Base-by-base conservation (phyloP, 2,329 filamentous ascomycete species). In the Talaromyces sp. region DNA sequence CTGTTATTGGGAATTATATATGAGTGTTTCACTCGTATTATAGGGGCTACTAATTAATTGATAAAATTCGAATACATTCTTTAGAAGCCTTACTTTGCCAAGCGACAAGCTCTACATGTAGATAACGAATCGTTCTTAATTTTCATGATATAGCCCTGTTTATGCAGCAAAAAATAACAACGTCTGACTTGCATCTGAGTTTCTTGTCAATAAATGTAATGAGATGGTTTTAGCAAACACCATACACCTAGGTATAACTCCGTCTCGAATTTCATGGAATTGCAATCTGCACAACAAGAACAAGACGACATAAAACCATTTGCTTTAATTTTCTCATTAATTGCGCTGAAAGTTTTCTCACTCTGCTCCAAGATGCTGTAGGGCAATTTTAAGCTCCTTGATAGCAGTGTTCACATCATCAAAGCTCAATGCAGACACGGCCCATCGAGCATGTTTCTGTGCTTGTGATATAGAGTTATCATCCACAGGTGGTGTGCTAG, bases 401-500 rank as follows among this genome's bases (percentile, higher is more conserved):
- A 98, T 87, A 0, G 95, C 95, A 0, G 95, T 99, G 1, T 88
- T 82, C 1, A 96, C 89, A 72, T 99, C 95, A 67, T 99, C 95
- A 75, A 99, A 99, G 69, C 97, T 96, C 54, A 99, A 78, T 0
- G 95, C 95, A 11, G 93, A 97, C 49, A 98, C 96, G 0, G 95
- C 95, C 91, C 91, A 99, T 69, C 91, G 92, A 2, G 93, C 93
- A 77, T 98, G 95, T 73, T 98, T 99, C 73, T 96, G 92, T 4
- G 95, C 93, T 67, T 87, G 84, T 38, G 85, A 80, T 38, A 97
- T 88, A 0, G 89, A 81, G 62, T 92, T 88, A 64, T 96, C 91
- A 11, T 89, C 82, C 5, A 80, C 68, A 6, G 70, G 68, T 52
- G 65, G 64, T 55, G 66, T 32, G 70, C 63, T 32, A 13, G 63